Base-by-base conservation (phyloP, 2,329 filamentous ascomycete genomes). In the Aspergillus sp. region DNA sequence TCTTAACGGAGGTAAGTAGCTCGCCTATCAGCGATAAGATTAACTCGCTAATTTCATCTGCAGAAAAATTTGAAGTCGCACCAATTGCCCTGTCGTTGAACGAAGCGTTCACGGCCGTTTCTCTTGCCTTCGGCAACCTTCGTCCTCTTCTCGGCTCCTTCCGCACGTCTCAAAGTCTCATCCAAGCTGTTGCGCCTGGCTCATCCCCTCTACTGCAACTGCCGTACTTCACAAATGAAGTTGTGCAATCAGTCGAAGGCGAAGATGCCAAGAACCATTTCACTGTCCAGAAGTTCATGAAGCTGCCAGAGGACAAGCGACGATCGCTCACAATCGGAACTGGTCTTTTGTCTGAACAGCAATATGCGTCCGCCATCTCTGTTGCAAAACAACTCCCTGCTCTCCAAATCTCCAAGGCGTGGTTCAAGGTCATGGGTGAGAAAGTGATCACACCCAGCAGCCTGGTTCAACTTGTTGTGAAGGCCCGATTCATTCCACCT, bases 351-450 rank as follows among this genome's bases (percentile, higher is more conserved):
- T 87, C 84, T 4, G 87, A 91, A 64, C 76, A 84, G 59, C 86
- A 97, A 73, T 96, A 96, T 76, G 80, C 85, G 62, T 84, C 87
- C 43, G 90, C 89, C 39, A 82, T 96, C 59, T 77, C 78, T 47
- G 89, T 97, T 31, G 93, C 92, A 27, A 86, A 87, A 66, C 91
- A 97, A 76, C 82, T 99, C 27, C 95, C 95, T 1, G 85, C 87
- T 62, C 82, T 99, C 55, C 85, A 90, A 57, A 87, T 99, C 11
- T 91, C 91, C 70, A 96, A 92, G 78, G 91, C 92, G 7, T 99
- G 96, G 78, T 99, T 99, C 86, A 99, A 99, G 82, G 96, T 99
- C 46, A 88, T 91, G 52, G 95, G 95, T 71, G 96, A 99, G 78
- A 90, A 90, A 64, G 90, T 89, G 73, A 91, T 99, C 70, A 96